A percentile compares a stretch with the other conserved stretches of the same genome.
phyloP scores from a whole-genome alignment of 352 stramenopile genomes.

The Globisporangium heterothallicum region DNA sequence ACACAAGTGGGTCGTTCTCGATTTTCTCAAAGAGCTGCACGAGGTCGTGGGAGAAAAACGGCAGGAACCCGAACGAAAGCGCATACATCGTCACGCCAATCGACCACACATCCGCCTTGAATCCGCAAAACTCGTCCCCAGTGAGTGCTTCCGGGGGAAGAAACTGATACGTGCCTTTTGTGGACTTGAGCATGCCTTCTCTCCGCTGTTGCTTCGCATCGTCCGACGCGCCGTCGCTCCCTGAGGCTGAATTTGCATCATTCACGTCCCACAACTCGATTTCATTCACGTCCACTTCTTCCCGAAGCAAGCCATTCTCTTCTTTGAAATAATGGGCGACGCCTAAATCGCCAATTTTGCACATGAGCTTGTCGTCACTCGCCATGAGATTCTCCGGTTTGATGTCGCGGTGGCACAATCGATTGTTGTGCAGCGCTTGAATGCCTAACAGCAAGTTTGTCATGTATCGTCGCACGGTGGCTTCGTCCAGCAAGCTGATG shows the following conservation, averaged over 20 bases:
- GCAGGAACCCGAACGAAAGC: conserved; percentile 80
- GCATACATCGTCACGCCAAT: conserved; percentile 91
- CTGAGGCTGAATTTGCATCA: conserved; percentile 6
- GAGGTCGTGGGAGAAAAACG: conserved; percentile 87
- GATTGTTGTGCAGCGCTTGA: conserved; percentile 67
- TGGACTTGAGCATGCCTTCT: conserved; percentile 52
- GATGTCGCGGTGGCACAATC: conserved; percentile 81
- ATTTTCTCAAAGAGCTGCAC: conserved; percentile 89
- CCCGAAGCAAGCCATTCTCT: conserved; percentile 37
- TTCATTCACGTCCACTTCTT: conserved; percentile 42
- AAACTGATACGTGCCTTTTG: conserved; percentile 78
- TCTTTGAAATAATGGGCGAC: conserved; percentile 74
- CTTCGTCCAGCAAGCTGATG: conserved; percentile 35
- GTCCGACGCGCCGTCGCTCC: background rate
- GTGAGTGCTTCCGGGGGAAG: conserved; percentile 60
- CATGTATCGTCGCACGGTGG: conserved; percentile 43
- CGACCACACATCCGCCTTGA: conserved; percentile 88
- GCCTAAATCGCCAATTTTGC: conserved; percentile 80
- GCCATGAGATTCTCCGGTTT: conserved; percentile 83
- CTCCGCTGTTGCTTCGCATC: conserved; percentile 10
- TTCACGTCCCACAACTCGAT: conserved; percentile 47
- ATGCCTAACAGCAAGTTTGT: conserved; percentile 61
- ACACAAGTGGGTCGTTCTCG: conserved; percentile 46
- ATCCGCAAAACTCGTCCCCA: conserved; percentile 68
- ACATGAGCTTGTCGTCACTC: conserved; percentile 42